Conservation (phyloP, 768 basidiomycete genomes). For the Galerina sulciceps region DNA sequence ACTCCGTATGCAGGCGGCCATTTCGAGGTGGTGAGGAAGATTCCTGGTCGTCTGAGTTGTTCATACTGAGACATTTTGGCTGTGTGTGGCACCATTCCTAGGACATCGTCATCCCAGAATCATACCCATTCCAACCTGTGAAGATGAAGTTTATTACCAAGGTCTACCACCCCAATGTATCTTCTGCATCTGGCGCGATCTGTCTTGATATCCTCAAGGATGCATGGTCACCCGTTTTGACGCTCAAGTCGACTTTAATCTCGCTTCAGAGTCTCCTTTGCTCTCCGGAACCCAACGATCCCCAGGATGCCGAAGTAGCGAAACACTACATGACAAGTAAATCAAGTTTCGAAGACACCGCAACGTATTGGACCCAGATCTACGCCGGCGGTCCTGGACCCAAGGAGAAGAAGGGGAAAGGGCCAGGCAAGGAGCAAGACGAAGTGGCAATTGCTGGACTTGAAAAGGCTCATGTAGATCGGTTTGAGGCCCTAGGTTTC, state of each 20-base stretch:
- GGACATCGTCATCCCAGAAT: constrained; percentile 93
- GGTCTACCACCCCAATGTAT: constrained; percentile 95
- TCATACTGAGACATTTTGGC: background rate
- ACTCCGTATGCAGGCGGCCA: constrained; percentile 93
- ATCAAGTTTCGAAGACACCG: constrained; percentile 88
- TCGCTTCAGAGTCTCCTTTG: constrained; percentile 92
- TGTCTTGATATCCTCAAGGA: constrained; percentile 89
- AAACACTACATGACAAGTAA: constrained; percentile 95
- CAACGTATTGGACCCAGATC: constrained; percentile 90
- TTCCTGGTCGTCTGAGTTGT: constrained; percentile 11
- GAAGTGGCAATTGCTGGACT: constrained; percentile 83
- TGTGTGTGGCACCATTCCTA: constrained; percentile 29
- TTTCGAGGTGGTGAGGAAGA: constrained; percentile 80
- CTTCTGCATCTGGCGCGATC: constrained; percentile 92
- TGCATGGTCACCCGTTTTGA: constrained; percentile 94
- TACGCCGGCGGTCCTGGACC: constrained; percentile 79
- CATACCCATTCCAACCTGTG: constrained; percentile 91
- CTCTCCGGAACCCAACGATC: constrained; percentile 94
- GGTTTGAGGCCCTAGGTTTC: constrained; percentile 86
- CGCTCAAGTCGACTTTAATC: constrained; percentile 94
- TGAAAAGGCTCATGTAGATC: constrained; percentile 80
- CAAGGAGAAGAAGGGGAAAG: constrained; percentile 45
- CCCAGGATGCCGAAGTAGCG: constrained; percentile 97
- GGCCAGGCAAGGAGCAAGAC: constrained; percentile 52
- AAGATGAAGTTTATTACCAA: constrained; percentile 99